Evolutionary conservation across 768 basidiomycete species (phyloP), one percentile per base, ranked within the genome.

Genomic region (Suillus decipiens): DNA sequence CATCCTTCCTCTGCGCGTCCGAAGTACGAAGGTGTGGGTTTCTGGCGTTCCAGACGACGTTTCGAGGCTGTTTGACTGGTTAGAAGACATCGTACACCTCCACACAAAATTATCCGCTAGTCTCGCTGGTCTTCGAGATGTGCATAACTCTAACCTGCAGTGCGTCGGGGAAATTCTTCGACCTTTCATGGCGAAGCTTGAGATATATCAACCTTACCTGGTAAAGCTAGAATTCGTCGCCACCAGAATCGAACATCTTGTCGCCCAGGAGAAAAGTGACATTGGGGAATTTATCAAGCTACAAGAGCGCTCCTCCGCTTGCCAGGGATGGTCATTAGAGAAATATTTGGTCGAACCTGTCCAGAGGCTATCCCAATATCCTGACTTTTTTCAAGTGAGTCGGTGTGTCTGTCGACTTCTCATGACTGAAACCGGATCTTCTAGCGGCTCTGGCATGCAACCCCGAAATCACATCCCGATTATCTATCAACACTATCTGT

Each of bases 131-230:
- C 70, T 79, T 34, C 77, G 81, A 22, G 72, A 79, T 17, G 70
- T 73, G 48, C 79, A 83, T 64, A 72, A 77, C 59, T 74, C 82
- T 1, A 74, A 83, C 53, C 74, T 89, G 15, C 77, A 79, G 59
- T 74, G 81, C 19, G 73, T 95, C 34, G 87, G 90, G 9, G 83
- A 85, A 12, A 75, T 80, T 0, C 75, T 96, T 34, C 78, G 85
- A 7, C 72, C 77, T 1, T 90, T 90, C 70, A 82, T 95, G 15
- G 77, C 84, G 1, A 82, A 80, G 51, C 76, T 95, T 37, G 92
- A 96, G 73, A 84, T 92, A 10, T 93, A 97, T 68, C 93, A 95
- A 73, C 90, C 93, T 22, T 96, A 95, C 74, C 77, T 96, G 5
- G 88, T 91, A 19, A 80, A 86, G 53, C 81, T 95, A 41, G 88